Base-by-base conservation (phyloP, 2,329 filamentous ascomycete genomes). In the Paraconiothyrium sp. region DNA sequence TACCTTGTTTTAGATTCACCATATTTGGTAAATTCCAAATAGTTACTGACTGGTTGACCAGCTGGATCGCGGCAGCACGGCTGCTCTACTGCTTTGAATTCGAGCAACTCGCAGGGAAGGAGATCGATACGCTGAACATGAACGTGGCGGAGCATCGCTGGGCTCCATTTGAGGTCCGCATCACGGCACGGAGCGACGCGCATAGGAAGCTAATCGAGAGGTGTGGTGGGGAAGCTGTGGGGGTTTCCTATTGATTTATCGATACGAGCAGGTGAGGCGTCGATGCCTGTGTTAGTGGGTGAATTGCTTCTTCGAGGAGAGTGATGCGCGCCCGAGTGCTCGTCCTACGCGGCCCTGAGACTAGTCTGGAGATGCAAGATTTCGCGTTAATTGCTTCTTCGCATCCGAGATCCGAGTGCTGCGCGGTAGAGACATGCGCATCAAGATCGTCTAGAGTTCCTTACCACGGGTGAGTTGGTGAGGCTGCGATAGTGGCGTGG, bases 11-110 rank as follows among this genome's bases (percentile, higher is more conserved):
- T 20, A 30, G 22, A 14, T 14, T 10, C 11, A 27, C 22, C 10
- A 7, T 13, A 9, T 6, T 13, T n/a, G 34, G 20, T 39, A 7
- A 1, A 52, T 41, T 41, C 24, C 1, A 35, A 52, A 54, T 54
- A n/a, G 22, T 16, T 6, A 8, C 50, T 52, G 22, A 52, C 32
- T 27, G 7, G 22, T 11, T 16, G 3, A 8, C 2, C 5, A 55
- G 52, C 1, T 71, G 68, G 67, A 64, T 71, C 41, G 67, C 66
- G 5, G 59, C 61, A 20, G 68, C 64, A 3, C 34, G 67, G n/a
- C 54, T 71, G 48, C 44, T 71, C 14, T 69, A 67, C 57, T 71
- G 68, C 52, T 71, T 71, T 54, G 62, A 71, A 16, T 69, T 69
- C 35, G 52, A 48, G 27, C 54, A 65, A 48, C 54, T 57, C 32